These are phyloP conservation scores for Metschnikowia gelsemii DNA, from an alignment of 805 yeast species.

Conservation along the genomic window DNA sequence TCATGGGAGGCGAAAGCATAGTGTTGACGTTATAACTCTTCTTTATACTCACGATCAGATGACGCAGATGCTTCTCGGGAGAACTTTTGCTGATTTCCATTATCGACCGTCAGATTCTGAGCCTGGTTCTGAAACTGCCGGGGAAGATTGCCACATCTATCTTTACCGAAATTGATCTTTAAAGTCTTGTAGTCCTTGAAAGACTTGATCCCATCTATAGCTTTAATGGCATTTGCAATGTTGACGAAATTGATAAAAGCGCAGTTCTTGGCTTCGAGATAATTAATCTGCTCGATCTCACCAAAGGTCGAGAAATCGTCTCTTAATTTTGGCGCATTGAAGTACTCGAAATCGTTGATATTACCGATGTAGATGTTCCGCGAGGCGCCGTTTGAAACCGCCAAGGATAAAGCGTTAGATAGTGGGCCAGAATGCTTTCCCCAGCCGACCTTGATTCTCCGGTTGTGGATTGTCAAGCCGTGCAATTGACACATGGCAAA, in stretches of 20 bases:
- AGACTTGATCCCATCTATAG: conserved; percentile 86
- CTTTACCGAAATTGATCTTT: conserved; percentile 54
- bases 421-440: conserved; percentile 95
- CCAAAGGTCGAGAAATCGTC: conserved; percentile 80
- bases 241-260: conserved; percentile 91
- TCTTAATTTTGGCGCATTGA: conserved; percentile 60
- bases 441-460: conserved; percentile 94
- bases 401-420: conserved; percentile 80
- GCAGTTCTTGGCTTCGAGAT: conserved; percentile 77
- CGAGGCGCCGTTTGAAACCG: conserved; percentile 91
- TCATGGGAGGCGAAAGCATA: not conserved
- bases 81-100: conserved; percentile 4
- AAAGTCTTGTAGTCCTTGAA: conserved; percentile 61
- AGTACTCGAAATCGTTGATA: conserved; percentile 51
- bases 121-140: conserved; percentile 56
- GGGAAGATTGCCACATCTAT: conserved; percentile 90
- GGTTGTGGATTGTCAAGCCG: conserved; percentile 80
- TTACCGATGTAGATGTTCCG: conserved; percentile 87
- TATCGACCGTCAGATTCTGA: conserved; percentile 7
- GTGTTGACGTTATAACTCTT: conserved; percentile 2
- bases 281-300: conserved; percentile 92
- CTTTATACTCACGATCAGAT: conserved; percentile 13
- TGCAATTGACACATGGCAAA: conserved; percentile 91
- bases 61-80: conserved; percentile 11
- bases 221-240: conserved; percentile 84